Evolutionary conservation across 768 basidiomycete species (phyloP), one percentile per base, ranked within the genome.

Genomic region (Scleroderma bovista): DNA sequence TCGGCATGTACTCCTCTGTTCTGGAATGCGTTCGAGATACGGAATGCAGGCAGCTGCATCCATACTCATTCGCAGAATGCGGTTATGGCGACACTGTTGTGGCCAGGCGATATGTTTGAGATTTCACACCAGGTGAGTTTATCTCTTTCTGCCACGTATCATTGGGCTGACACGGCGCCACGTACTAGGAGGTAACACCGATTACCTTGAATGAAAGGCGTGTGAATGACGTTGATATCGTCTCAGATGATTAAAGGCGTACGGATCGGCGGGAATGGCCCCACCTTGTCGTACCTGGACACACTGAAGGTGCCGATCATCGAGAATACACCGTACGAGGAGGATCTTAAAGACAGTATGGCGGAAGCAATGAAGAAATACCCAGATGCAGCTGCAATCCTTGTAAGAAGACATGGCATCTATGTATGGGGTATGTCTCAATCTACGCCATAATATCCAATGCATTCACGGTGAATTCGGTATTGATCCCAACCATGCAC

Each of bases 41-140:
- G 88, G 19, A 71, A 77, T 51, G 89, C 91, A 2, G 86, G 87
- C 1, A 88, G 88, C 39, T 93, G 90, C 59, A 91, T 94, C 54
- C 92, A 93, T 62, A 93, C 91, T 0, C 92, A 93, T 62, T 90
- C 87, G 0, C 91, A 93, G 63, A 81, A 93, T 64, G 91, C 84
- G 34, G 92, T 94, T 37, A 88, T 93, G 82, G 85, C 84, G 1
- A 93, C 91, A 0, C 67, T 94, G 32, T 72, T 92, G 15, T 91
- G 84, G 79, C 72, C 77, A 5, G 84, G 81, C 0, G 71, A 77
- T 22, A 72, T 80, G 17, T 93, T 93, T 57, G 76, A 74, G 51
- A 88, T 93, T 55, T 89, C 87, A 10, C 91, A 93, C 65, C 89
- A 90, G 65, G 91, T 81, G 48, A 50, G 46, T 29, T 6, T 38